Conservation (phyloP, 225 moss, liverwort and hornwort genomes). For the Pleurozium schreberi region DNA sequence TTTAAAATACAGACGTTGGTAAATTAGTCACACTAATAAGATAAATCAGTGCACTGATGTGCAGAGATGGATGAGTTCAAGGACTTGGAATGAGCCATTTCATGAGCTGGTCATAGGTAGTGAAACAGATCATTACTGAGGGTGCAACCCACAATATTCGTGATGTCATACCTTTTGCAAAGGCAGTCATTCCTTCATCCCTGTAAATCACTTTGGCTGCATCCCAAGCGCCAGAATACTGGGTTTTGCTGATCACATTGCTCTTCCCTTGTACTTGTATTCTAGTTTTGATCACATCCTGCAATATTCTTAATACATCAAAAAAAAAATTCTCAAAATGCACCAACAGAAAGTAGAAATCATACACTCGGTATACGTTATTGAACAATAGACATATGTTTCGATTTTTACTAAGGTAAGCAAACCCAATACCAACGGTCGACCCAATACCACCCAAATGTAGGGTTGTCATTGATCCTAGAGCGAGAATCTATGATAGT, state of each 20-base stretch:
- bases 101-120: constrained; percentile 70
- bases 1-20: not conserved
- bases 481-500: no score
- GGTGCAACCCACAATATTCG: constrained; percentile 86
- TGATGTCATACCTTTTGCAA: constrained; percentile 50
- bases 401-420: no score
- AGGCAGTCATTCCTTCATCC: constrained; percentile 48
- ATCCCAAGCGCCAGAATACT: constrained; percentile 56
- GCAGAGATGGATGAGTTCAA: not conserved
- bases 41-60: not conserved
- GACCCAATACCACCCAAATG: no score
- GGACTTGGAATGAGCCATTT: constrained; percentile 20
- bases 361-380: not conserved
- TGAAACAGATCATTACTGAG: constrained; percentile 62
- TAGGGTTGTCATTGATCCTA: no score
- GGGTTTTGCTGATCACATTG: constrained; percentile 34
- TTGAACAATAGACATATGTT: not conserved
- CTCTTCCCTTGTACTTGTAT: constrained; percentile 79
- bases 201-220: constrained; percentile 48
- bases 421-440: no score
- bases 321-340: not conserved
- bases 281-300: constrained; percentile 84
- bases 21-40: not conserved
- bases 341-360: not conserved
- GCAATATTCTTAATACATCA: not conserved